Percentiles rank a stretch among this genome's conserved stretches.
phyloP scores from a whole-genome alignment of 495 filamentous ascomycete species.

The Penicillium alfredii region DNA sequence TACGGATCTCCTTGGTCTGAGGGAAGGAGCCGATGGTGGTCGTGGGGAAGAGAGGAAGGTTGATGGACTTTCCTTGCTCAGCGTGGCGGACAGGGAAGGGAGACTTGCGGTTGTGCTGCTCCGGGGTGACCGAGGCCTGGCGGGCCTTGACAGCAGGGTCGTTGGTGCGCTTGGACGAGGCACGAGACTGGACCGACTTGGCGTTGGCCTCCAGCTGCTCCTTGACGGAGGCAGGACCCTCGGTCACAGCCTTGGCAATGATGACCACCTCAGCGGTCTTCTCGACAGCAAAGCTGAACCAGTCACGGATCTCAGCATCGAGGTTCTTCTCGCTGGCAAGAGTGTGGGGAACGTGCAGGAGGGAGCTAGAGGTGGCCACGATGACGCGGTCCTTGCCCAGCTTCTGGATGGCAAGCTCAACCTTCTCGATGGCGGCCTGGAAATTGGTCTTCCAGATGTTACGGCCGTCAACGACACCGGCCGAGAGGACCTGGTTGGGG shows the following conservation, averaged over 20 bases:
- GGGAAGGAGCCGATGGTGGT: slow-evolving; percentile 99
- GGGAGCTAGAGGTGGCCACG: slow-evolving; percentile 91
- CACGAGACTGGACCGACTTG: slow-evolving; percentile 79
- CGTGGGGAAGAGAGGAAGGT: slow-evolving; percentile 93
- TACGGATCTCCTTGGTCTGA: slow-evolving; percentile 96
- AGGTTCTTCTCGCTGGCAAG: slow-evolving; percentile 97
- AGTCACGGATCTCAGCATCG: slow-evolving; percentile 82
- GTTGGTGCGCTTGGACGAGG: slow-evolving; percentile 90
- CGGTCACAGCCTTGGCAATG: slow-evolving; percentile 92
- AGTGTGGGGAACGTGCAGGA: slow-evolving; percentile 96
- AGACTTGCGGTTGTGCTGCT: slow-evolving; percentile 88
- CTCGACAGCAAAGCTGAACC: slow-evolving; percentile 97
- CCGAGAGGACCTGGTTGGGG: slow-evolving; percentile 80
- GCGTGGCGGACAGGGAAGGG: slow-evolving; percentile 75
- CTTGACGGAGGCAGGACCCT: slow-evolving; percentile 78
- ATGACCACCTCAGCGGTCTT: slow-evolving; percentile 86
- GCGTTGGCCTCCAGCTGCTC: slow-evolving; percentile 90
- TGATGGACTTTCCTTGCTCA: slow-evolving; percentile 79
- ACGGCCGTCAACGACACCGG: slow-evolving; percentile 93
- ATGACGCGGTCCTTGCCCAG: slow-evolving; percentile 94
- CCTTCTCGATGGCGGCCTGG: slow-evolving; percentile 78
- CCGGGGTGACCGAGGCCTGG: slow-evolving; percentile 74
- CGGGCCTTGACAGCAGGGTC: slow-evolving; percentile 93
- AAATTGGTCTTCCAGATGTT: slow-evolving; percentile 99
- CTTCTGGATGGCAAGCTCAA: slow-evolving; percentile 84